phyloP scores from a whole-genome alignment of 2,329 filamentous ascomycete genomes.

The Aspergillus piperis region DNA sequence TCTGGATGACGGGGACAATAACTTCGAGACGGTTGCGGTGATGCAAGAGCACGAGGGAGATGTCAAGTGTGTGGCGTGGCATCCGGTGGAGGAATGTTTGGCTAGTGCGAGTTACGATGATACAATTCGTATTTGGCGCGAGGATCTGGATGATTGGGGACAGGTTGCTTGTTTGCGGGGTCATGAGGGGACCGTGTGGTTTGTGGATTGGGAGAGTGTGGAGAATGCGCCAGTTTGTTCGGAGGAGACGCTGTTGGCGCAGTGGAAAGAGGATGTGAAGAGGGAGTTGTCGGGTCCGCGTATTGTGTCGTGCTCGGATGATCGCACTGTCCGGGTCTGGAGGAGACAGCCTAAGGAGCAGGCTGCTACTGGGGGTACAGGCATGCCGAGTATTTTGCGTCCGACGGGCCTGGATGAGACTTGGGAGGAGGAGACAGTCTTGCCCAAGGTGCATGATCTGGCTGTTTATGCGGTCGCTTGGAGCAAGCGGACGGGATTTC shows the following conservation, averaged over 20 bases:
- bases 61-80: constrained; percentile 93
- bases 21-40: constrained; percentile 95
- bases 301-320: constrained; percentile 81
- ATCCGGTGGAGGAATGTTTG: constrained; percentile 75
- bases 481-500: constrained; percentile 73
- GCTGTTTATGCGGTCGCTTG: constrained; percentile 84
- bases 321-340: constrained; percentile 80
- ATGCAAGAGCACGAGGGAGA: constrained; percentile 93
- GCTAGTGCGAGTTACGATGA: constrained; percentile 95
- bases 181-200: constrained; percentile 88
- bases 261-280: constrained; percentile 32
- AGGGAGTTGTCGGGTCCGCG: constrained; percentile 51
- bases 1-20: constrained; percentile 78
- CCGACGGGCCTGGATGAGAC: constrained; percentile 71
- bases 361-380: constrained; percentile 29
- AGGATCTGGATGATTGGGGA: constrained; percentile 92
- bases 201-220: constrained; percentile 65
- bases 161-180: constrained; percentile 80
- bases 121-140: constrained; percentile 82
- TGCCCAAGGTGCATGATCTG: constrained; percentile 75
- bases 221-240: background rate
- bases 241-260: background rate
- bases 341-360: constrained; percentile 56
- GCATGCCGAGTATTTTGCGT: constrained; percentile 88
- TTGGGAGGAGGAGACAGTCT: constrained; percentile 75